These are phyloP conservation scores for Debaryomycetaceae sp. DNA, from an alignment of 1,139 yeast species.

Conservation along the genomic window DNA sequence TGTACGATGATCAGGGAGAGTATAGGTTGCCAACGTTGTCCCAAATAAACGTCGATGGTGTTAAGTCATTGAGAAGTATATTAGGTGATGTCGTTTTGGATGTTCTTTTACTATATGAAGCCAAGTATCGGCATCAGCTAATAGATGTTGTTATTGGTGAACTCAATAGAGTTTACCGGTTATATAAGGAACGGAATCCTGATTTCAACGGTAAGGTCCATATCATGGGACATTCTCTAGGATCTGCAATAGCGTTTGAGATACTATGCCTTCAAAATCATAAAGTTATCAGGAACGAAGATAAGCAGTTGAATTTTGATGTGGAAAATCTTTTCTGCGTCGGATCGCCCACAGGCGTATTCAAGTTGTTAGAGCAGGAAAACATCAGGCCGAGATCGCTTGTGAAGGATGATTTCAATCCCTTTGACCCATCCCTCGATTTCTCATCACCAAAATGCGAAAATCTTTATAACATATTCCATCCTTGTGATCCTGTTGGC, in stretches of 20 bases:
- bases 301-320: slow-evolving; percentile 54
- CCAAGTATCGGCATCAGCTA: slow-evolving; percentile 61
- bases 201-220: slow-evolving; percentile 76
- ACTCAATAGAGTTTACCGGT: slow-evolving; percentile 63
- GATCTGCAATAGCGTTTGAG: slow-evolving; percentile 83
- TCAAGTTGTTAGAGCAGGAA: slow-evolving; percentile 63
- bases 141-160: slow-evolving; percentile 63
- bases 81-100: slow-evolving; percentile 87
- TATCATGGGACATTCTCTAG: slow-evolving; percentile 86
- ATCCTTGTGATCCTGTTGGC: slow-evolving; percentile 87
- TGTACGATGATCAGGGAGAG: slow-evolving; percentile 25
- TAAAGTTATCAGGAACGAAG: slow-evolving; percentile 12
- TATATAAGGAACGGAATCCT: slow-evolving; percentile 65
- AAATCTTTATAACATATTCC: slow-evolving; percentile 73
- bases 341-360: slow-evolving; percentile 91
- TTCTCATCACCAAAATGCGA: slow-evolving; percentile 49
- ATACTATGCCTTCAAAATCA: slow-evolving; percentile 53
- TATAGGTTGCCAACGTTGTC: slow-evolving; percentile 58
- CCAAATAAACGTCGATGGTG: slow-evolving; percentile 78
- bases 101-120: slow-evolving; percentile 80
- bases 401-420: slow-evolving; percentile 16
- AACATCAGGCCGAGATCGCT: slow-evolving; percentile 44
- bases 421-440: slow-evolving; percentile 9
- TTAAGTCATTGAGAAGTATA: slow-evolving; percentile 69
- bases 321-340: slow-evolving; percentile 74